Percentiles rank a stretch among this genome's conserved stretches.
Evolutionary conservation across 176 grass and related monocot species (phyloP).

Genomic region (Tillandsia fasciculata): DNA sequence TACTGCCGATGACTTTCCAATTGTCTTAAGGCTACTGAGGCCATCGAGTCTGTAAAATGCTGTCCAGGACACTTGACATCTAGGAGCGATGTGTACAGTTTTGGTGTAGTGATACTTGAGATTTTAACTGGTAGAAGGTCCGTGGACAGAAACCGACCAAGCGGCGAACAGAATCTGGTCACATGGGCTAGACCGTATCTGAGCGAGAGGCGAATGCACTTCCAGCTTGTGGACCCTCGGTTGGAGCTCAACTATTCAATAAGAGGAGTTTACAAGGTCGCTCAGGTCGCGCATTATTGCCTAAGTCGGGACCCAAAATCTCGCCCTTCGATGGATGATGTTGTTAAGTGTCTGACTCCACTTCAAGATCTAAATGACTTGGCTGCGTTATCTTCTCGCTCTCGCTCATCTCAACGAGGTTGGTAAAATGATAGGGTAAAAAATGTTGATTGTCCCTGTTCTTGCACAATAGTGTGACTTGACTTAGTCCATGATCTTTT

Average conservation of each 20-base stretch:
- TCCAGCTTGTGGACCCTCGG: slow-evolving; percentile 84
- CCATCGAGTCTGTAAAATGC: slow-evolving; percentile 13
- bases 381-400: slow-evolving; percentile 45
- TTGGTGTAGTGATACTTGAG: slow-evolving; percentile 85
- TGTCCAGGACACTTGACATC: slow-evolving; percentile 80
- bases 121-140: slow-evolving; percentile 75
- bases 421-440: slow-evolving; percentile 13
- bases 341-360: slow-evolving; percentile 59
- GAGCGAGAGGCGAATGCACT: slow-evolving; percentile 61
- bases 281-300: slow-evolving; percentile 70
- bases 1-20: too few species aligned
- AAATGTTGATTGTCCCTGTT: too few species aligned
- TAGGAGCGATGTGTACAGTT: slow-evolving; percentile 84
- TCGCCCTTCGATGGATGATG: slow-evolving; percentile 64
- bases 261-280: slow-evolving; percentile 65
- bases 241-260: slow-evolving; percentile 82
- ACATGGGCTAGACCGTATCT: slow-evolving; percentile 69
- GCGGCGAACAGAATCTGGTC: slow-evolving; percentile 71
- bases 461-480: too few species aligned
- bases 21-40: neutral
- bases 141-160: slow-evolving; percentile 80
- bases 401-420: slow-evolving; percentile 54
- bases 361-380: slow-evolving; percentile 65
- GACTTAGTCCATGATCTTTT: too few species aligned
- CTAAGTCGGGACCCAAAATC: slow-evolving; percentile 62